Base-by-base conservation (phyloP, 2,329 filamentous ascomycete genomes). In the Leptosphaerulina australis region DNA sequence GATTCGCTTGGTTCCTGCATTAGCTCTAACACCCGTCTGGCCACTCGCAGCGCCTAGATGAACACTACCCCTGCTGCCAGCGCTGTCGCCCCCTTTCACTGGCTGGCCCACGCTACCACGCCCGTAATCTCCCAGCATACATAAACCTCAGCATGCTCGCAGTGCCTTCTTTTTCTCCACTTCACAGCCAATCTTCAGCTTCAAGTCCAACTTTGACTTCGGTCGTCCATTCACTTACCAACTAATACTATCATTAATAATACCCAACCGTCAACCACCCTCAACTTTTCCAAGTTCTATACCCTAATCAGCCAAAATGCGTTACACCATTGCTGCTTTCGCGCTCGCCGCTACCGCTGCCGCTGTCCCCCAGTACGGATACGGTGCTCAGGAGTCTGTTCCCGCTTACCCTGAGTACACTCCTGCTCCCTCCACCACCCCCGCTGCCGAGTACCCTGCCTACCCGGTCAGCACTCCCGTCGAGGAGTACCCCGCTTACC, bases 201-300 rank as follows among this genome's bases (percentile, higher is more conserved):
- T 65, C 62, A 66, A 70, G 63, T 70, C 64, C 60, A 53, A 44
- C 58, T 67, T 71, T 69, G 70, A 70, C 52, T 70, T 67, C 68
- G 69, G 70, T 73, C 70, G 71, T 73, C 71, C 71, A 73, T 62
- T 73, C 71, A 67, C 72, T 63, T 63, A 64, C 62, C 68, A 71
- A 69, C 68, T 70, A 70, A 64, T 70, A 72, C 70, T 65, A 60
- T 73, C 70, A 53, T 72, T 72, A 73, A 72, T 68, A 57, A 64
- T 55, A 61, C 59, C 57, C 56, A 50, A 45, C 53, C 58, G 47
- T 50, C 58, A 45, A 53, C 59, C 52, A 50, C 57, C 52, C 54
- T 50, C 61, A 53, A 59, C 53, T 62, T 53, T 58, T 58, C 53
- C 57, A 68, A 69, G 58, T 64, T 60, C 54, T 51, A 65, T 58